phyloP scores from a whole-genome alignment of 1,284 basidiomycete species.

The Ceratobasidium theobromae region DNA sequence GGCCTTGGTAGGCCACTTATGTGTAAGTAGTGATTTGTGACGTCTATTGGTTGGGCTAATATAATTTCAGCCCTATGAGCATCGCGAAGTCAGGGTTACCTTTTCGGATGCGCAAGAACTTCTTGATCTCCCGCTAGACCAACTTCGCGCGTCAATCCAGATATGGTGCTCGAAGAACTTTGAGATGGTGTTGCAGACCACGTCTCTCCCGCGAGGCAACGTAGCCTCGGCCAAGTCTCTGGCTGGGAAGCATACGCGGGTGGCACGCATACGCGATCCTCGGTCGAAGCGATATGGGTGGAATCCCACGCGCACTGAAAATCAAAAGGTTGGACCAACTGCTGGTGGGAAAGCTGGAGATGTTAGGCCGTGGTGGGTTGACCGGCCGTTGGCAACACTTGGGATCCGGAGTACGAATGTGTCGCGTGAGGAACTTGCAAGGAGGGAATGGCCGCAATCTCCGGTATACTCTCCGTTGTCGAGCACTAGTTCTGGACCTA shows the following conservation, averaged over 20 bases:
- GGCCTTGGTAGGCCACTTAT: constrained; percentile 5
- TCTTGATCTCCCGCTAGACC: constrained; percentile 9
- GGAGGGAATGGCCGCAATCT: neutral
- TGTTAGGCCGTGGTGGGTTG: too few species aligned
- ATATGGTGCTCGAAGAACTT: constrained; percentile 20
- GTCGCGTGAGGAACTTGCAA: neutral
- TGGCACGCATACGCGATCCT: neutral
- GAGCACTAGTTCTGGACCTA: neutral
- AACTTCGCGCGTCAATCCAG: constrained; percentile 5
- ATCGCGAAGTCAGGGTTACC: constrained; percentile 1
- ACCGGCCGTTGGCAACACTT: too few species aligned
- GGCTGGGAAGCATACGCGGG: neutral
- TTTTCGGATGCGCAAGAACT: constrained; percentile 6
- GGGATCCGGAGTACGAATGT: neutral
- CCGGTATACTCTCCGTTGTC: neutral
- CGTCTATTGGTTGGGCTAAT: too few species aligned
- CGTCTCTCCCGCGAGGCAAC: constrained; percentile 2
- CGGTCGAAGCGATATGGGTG: neutral
- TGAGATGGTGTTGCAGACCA: constrained; percentile 8
- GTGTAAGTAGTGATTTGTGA: too few species aligned
- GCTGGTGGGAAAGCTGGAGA: neutral
- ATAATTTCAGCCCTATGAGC: constrained; percentile 2
- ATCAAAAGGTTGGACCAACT: neutral
- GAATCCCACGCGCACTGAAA: neutral
- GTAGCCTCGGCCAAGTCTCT: neutral